A percentile compares a stretch with the other conserved stretches of the same genome.
Conservation (phyloP, 2,329 filamentous ascomycete genomes). For the Blastomyces emzantsi region DNA sequence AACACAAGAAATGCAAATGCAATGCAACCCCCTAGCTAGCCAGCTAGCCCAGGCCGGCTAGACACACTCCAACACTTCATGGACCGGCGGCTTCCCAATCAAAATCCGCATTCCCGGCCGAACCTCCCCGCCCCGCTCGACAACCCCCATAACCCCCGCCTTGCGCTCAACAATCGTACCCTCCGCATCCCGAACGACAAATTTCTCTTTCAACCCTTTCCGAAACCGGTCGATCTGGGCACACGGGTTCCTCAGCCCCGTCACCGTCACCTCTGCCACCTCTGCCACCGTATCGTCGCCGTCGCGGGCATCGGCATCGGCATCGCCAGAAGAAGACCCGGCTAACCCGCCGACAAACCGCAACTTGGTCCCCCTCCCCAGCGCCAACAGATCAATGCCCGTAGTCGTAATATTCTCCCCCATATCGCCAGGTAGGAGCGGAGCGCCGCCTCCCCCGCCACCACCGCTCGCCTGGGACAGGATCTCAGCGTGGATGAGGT, state of each 20-base stretch:
- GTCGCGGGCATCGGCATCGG: slow-evolving; percentile 1
- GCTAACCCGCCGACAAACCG: slow-evolving; percentile 14
- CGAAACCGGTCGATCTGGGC: slow-evolving; percentile 19
- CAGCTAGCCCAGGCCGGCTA: neutral
- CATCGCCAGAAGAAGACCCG: neutral
- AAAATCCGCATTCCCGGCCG: slow-evolving; percentile 19
- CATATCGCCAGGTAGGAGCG: slow-evolving; percentile 16
- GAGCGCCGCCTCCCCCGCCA: slow-evolving; percentile 1
- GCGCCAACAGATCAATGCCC: slow-evolving; percentile 16
- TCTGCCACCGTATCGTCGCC: neutral
- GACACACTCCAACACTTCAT: slow-evolving; percentile 15
- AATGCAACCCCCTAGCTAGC: neutral
- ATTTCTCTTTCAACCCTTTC: slow-evolving; percentile 16
- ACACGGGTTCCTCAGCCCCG: slow-evolving; percentile 20
- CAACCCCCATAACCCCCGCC: slow-evolving; percentile 21
- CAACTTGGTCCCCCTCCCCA: slow-evolving; percentile 18
- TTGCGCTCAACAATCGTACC: slow-evolving; percentile 17
- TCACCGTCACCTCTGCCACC: slow-evolving; percentile 17
- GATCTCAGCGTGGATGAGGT: slow-evolving; percentile 21
- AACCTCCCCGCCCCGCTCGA: slow-evolving; percentile 19
- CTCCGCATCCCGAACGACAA: slow-evolving; percentile 15
- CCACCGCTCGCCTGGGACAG: slow-evolving; percentile 11
- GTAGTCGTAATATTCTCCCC: slow-evolving; percentile 22
- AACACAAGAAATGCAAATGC: too few species aligned
- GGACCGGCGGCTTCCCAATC: slow-evolving; percentile 16